Conservation (phyloP, 495 filamentous ascomycete species). For the Tuber indicum region DNA sequence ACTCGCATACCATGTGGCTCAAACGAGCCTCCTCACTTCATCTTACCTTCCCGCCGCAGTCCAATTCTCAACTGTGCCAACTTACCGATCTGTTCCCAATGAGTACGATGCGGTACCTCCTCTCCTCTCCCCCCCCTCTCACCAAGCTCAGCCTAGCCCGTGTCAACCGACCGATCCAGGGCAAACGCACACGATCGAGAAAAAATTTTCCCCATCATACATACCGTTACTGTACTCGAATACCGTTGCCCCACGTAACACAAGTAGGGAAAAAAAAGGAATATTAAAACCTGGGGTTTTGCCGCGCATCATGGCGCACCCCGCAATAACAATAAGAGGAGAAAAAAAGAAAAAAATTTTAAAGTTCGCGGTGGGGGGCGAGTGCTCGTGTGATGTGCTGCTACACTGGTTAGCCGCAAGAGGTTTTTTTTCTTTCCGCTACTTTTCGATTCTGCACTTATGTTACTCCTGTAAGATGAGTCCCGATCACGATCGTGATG, state of each 20-base stretch:
- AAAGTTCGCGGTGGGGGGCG: neutral
- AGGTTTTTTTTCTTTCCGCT: neutral
- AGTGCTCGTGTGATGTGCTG: neutral
- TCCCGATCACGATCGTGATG: neutral
- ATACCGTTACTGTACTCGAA: neutral
- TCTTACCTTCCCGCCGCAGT: conserved; percentile 1
- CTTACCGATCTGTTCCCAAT: neutral
- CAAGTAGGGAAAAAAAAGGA: neutral
- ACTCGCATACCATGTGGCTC: neutral
- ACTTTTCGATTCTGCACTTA: neutral
- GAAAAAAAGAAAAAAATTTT: neutral
- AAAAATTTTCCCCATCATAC: neutral
- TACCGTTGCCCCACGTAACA: neutral
- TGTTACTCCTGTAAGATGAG: neutral
- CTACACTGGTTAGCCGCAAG: neutral
- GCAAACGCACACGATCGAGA: neutral
- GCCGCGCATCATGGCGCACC: neutral
- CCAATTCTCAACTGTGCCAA: neutral
- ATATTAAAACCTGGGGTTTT: neutral
- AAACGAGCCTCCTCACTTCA: neutral
- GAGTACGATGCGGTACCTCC: too few relatives aligned
- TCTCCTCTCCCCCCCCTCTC: too few relatives aligned
- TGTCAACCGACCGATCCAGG: neutral
- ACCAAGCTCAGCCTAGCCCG: too few relatives aligned
- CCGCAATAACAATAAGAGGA: neutral